Evolutionary conservation across 371 early-diverging fungal genomes (phyloP), one percentile per base, ranked within the genome.

Genomic region (Neoconidiobolus thromboides): DNA sequence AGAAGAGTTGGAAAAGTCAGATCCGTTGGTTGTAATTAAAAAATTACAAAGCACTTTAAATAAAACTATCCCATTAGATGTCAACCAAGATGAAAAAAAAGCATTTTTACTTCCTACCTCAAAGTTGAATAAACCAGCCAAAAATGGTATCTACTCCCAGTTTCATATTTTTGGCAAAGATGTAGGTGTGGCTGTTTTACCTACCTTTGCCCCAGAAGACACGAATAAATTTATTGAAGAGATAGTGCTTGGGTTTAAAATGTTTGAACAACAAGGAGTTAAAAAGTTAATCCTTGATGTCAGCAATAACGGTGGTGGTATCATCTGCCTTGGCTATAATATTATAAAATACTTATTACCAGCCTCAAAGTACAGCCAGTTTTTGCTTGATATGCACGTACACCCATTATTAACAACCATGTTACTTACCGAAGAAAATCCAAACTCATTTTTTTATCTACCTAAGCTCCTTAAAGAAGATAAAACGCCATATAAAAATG

Each of bases 311-410:
- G 56, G 66, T 14, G 70, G 70, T 2, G 69, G 70, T 0, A 67
- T 67, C 15, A 67, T 69, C 9, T 69, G 70, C 43, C 65, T 64
- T 64, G 70, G 68, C 0, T 67, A 67, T 3, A 64, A 67, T 55
- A 64, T 69, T 7, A 56, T 69, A 1, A 64, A 69, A 36, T 62
- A 62, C 14, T 62, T 69, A 1, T 69, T 67, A 47, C 70, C 70
- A 5, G 12, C 15, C 5, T 10, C 55, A 3, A 12, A 12, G 6
- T 9, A 37, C 12, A 26, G 14, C 0, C 7, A 12, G 42, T 55
- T 55, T 14, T 12, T 15, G 12, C 12, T 40, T 10, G 55, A 55
- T 40, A 55, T 55, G 55, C 55, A 55, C 40, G 55, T 12, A 40
- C 15, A n/a, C 14, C 55, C 55, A 40, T 40, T 55, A 12, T 14